phyloP scores from a whole-genome alignment of 1,139 yeast species.

The Kluyveromyces sp. region DNA sequence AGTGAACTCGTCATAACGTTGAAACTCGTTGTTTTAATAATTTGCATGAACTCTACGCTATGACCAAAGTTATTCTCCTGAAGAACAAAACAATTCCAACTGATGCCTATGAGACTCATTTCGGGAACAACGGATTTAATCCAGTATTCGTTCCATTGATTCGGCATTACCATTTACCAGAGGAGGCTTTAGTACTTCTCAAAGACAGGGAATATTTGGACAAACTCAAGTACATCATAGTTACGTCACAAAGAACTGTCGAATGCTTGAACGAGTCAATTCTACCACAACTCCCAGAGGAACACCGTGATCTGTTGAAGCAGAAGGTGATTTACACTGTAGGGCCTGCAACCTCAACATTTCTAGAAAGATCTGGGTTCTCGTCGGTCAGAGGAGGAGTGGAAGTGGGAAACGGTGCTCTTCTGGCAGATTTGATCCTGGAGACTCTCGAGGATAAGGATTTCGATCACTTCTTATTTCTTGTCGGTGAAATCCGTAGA shows the following conservation, averaged over 20 bases:
- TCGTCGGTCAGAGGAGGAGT: conserved; percentile 61
- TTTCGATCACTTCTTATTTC: conserved; percentile 40
- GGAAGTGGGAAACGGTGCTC: conserved; percentile 74
- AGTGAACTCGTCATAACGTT: background rate
- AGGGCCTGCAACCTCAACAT: conserved; percentile 78
- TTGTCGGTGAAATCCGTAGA: conserved; percentile 80
- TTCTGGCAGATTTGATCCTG: conserved; percentile 59
- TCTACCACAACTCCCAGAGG: conserved; percentile 18
- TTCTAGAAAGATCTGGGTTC: conserved; percentile 61
- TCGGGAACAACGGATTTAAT: conserved; percentile 34
- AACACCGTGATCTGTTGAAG: conserved; percentile 30
- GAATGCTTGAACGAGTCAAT: conserved; percentile 58
- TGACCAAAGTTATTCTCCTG: conserved; percentile 36
- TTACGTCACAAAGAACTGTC: conserved; percentile 92
- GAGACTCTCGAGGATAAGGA: conserved; percentile 16
- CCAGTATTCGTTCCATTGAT: conserved; percentile 63
- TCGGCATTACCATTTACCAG: conserved; percentile 49
- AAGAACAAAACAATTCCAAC: conserved; percentile 62
- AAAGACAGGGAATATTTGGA: conserved; percentile 37
- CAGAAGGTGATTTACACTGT: conserved; percentile 69
- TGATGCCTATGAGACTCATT: conserved; percentile 53
- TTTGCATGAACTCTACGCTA: background rate
- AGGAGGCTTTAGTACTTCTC: conserved; percentile 39
- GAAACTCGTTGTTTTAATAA: background rate
- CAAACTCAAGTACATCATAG: conserved; percentile 47